Evolutionary conservation across 148 eudicot species (phyloP).

Genomic region (Agrostemma githago): DNA sequence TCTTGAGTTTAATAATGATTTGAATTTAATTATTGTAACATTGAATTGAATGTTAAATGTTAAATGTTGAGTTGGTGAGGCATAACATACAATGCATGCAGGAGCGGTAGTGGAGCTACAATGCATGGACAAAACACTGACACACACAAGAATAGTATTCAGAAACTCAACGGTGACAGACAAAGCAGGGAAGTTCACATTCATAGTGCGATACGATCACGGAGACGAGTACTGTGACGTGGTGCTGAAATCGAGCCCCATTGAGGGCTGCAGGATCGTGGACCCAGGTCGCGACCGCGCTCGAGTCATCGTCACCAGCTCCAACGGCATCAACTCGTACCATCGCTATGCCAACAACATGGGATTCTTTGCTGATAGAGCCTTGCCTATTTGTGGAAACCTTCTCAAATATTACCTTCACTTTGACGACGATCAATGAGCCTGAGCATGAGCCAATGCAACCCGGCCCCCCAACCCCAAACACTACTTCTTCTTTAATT

Average conservation of each 20-base stretch:
- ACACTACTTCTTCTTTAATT: too few species aligned
- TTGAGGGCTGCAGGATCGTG: slow-evolving; percentile 32
- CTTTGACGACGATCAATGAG: slow-evolving; percentile 24
- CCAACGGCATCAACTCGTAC: slow-evolving; percentile 50
- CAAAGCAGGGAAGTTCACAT: slow-evolving; percentile 38
- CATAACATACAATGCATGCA: too few species aligned
- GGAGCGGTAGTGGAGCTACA: slow-evolving; percentile 55
- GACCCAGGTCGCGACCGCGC: slow-evolving; percentile 46
- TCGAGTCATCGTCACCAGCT: slow-evolving; percentile 56
- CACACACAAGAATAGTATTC: slow-evolving; percentile 18
- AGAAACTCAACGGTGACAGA: slow-evolving; percentile 29
- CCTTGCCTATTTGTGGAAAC: slow-evolving; percentile 47
- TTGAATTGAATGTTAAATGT: too few species aligned
- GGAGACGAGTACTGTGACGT: slow-evolving; percentile 54
- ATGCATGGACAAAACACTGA: slow-evolving; percentile 37
- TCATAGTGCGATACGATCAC: slow-evolving; percentile 41
- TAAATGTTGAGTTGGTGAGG: too few species aligned
- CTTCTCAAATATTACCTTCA: slow-evolving; percentile 50
- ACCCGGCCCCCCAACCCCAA: too few species aligned
- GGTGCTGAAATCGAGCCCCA: slow-evolving; percentile 43
- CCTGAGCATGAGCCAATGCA: not conserved
- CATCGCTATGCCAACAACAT: slow-evolving; percentile 52
- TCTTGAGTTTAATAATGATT: too few species aligned
- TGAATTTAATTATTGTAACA: too few species aligned
- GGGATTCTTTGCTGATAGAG: slow-evolving; percentile 46